These are phyloP conservation scores for Cystobasidium pallidum DNA, from an alignment of 1,284 basidiomycete species.

Conservation along the genomic window DNA sequence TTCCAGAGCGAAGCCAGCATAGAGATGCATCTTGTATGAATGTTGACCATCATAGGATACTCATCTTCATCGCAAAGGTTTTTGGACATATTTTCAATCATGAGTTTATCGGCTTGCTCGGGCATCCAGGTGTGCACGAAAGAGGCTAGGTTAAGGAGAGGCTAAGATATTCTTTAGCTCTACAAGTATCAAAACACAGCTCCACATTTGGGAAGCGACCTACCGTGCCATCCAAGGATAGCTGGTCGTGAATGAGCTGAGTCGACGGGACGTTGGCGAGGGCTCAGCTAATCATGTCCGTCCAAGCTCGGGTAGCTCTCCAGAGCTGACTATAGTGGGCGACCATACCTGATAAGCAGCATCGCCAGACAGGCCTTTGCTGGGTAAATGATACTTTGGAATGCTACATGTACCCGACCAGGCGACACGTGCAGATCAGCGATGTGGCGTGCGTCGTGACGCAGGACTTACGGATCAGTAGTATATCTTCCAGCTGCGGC, in stretches of 20 bases:
- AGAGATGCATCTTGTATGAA: slow-evolving; percentile 80
- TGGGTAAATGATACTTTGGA: slow-evolving; percentile 59
- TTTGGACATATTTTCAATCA: slow-evolving; percentile 74
- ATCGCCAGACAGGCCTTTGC: slow-evolving; percentile 56
- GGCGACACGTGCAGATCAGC: neutral
- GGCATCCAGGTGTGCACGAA: slow-evolving; percentile 57
- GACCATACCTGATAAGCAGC: slow-evolving; percentile 55
- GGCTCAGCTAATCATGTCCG: no score
- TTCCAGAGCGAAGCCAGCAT: slow-evolving; percentile 94
- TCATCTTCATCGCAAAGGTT: slow-evolving; percentile 90
- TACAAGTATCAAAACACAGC: no score
- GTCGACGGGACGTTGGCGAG: slow-evolving; percentile 36
- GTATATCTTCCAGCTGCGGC: slow-evolving; percentile 12
- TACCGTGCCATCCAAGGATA: slow-evolving; percentile 71
- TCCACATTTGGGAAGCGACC: neutral
- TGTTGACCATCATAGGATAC: slow-evolving; percentile 74
- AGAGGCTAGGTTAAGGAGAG: slow-evolving; percentile 75
- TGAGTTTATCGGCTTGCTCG: slow-evolving; percentile 67
- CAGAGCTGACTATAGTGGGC: no score
- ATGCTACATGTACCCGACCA: slow-evolving; percentile 3
- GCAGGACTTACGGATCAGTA: slow-evolving; percentile 15
- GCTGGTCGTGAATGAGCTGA: slow-evolving; percentile 81
- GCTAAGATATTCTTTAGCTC: slow-evolving; percentile 53
- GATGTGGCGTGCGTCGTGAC: neutral
- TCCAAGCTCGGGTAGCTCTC: no score